phyloP scores from a whole-genome alignment of 331 rosid genomes.

The Ulmus americana region DNA sequence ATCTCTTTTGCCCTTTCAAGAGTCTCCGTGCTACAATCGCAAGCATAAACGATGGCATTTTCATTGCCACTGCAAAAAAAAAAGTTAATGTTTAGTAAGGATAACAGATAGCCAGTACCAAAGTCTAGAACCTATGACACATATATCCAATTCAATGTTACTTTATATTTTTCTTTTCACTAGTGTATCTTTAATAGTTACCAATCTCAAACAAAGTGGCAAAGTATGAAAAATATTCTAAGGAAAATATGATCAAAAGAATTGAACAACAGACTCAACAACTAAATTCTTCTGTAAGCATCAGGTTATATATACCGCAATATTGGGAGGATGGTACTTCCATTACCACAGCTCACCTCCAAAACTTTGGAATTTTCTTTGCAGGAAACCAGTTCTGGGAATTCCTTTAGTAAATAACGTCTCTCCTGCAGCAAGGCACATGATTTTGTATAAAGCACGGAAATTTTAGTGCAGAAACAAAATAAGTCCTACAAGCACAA shows the following conservation, averaged over 20 bases:
- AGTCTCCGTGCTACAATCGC: constrained; percentile 74
- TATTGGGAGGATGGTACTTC: constrained; percentile 78
- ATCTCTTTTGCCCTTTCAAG: constrained; percentile 62
- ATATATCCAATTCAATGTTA: neutral
- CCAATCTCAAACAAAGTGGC: neutral
- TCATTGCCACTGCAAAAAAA: constrained; percentile 54
- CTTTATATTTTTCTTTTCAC: too few species aligned
- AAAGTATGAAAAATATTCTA: neutral
- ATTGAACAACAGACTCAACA: neutral
- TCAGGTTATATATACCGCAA: constrained; percentile 41
- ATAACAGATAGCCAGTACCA: neutral
- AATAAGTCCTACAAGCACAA: neutral
- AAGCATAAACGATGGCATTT: constrained; percentile 55
- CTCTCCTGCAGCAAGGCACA: constrained; percentile 54
- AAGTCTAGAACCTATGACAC: constrained; percentile 1
- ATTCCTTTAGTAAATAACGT: constrained; percentile 78
- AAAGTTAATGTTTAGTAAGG: constrained; percentile 13
- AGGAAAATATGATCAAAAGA: neutral
- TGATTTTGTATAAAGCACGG: neutral
- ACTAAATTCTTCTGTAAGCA: neutral
- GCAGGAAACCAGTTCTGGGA: constrained; percentile 57
- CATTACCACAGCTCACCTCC: constrained; percentile 94
- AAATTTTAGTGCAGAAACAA: neutral
- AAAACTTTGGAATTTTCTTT: constrained; percentile 44
- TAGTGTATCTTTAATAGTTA: too few species aligned